Percentiles rank a stretch among this genome's conserved stretches.
These are phyloP conservation scores for Rhizomucor miehei DNA, from an alignment of 371 early-diverging fungal genomes.

Conservation along the genomic window DNA sequence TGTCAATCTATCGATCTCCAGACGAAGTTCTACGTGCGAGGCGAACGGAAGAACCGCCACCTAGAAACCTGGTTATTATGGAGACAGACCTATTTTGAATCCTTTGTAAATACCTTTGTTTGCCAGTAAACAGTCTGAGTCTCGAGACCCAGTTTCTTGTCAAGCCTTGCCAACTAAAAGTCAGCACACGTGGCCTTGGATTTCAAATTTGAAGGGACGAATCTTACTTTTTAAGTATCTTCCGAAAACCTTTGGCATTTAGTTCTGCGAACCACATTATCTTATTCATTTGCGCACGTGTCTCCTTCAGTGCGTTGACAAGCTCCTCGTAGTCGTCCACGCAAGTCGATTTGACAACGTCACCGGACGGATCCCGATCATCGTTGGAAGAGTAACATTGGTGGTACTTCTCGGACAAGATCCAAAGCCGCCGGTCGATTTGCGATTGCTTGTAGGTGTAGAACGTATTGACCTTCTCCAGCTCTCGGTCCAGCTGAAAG, in stretches of 20 bases:
- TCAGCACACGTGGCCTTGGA: background rate
- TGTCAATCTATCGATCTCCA: conserved; percentile 26
- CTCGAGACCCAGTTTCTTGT: conserved; percentile 53
- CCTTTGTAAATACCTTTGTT: conserved; percentile 39
- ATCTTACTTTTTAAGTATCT: conserved; percentile 73
- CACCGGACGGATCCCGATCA: conserved; percentile 11
- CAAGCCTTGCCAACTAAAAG: conserved; percentile 34
- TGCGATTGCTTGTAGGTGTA: conserved; percentile 58
- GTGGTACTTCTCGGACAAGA: conserved; percentile 55
- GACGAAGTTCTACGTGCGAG: conserved; percentile 21
- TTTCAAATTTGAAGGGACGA: background rate
- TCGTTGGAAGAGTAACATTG: conserved; percentile 16
- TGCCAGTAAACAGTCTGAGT: conserved; percentile 50
- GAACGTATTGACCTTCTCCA: conserved; percentile 68
- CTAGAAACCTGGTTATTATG: conserved; percentile 10
- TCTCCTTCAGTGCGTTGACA: conserved; percentile 56
- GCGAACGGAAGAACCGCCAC: conserved; percentile 39
- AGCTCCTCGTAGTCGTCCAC: conserved; percentile 51
- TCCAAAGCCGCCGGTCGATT: conserved; percentile 60
- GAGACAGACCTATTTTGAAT: background rate
- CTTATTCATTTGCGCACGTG: conserved; percentile 55
- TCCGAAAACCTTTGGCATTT: conserved; percentile 63
- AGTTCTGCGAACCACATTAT: conserved; percentile 65
- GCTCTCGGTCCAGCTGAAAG: conserved; percentile 62
- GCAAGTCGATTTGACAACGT: background rate